Conservation (phyloP, 108 stramenopile genomes). For the Nitzschia sp. region DNA sequence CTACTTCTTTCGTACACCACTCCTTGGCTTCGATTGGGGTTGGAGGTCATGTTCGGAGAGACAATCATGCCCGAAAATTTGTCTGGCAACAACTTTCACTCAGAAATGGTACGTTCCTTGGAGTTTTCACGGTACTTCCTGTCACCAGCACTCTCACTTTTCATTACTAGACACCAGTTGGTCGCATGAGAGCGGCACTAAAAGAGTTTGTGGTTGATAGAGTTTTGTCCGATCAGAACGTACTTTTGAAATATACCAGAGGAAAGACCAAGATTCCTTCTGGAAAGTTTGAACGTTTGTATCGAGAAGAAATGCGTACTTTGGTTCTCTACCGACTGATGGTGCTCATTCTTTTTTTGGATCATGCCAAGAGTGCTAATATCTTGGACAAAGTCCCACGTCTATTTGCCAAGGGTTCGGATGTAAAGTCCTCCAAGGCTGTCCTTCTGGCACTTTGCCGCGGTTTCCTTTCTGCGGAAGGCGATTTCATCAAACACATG, state of each 20-base stretch:
- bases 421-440: constrained; percentile 86
- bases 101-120: no score
- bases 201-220: constrained; percentile 60
- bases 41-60: constrained; percentile 87
- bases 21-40: constrained; percentile 87
- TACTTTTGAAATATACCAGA: constrained; percentile 65
- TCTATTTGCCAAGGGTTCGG: constrained; percentile 55
- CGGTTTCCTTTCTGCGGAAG: constrained; percentile 79
- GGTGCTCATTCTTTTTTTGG: constrained; percentile 81
- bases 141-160: background rate
- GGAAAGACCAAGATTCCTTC: constrained; percentile 72
- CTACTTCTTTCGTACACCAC: constrained; percentile 84
- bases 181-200: constrained; percentile 47
- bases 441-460: constrained; percentile 77
- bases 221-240: constrained; percentile 66
- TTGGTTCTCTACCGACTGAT: constrained; percentile 68
- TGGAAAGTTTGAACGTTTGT: constrained; percentile 66
- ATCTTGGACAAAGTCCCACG: constrained; percentile 63
- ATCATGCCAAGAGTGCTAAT: constrained; percentile 60
- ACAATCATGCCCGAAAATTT: constrained; percentile 32
- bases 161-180: constrained; percentile 28
- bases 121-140: no score
- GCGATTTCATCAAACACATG: constrained; percentile 86
- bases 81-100: no score
- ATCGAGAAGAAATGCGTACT: constrained; percentile 58